Evolutionary conservation across 2,329 filamentous ascomycete genomes (phyloP), one percentile per base, ranked within the genome.

Genomic region (Didymella pinodella): DNA sequence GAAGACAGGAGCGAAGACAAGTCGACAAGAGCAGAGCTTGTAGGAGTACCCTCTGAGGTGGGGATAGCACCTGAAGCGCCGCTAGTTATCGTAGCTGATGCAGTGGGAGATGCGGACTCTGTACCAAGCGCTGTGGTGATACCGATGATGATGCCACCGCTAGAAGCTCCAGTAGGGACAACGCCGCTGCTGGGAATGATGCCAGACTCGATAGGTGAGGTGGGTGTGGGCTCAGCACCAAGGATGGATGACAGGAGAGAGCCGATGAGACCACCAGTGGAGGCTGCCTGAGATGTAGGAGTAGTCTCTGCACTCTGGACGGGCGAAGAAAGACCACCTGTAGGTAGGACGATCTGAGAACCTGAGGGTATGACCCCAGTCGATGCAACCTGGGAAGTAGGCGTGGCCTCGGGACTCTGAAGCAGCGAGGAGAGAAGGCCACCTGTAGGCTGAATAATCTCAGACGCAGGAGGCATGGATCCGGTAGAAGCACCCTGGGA

Each of bases 61-160:
- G 66, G 66, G 29, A 66, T 71, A 4, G 64, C 57, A 32, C 57
- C 64, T 50, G 68, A 36, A 4, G 56, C 55, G 6, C 61, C 43
- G 26, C 57, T 56, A 1, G 65, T 67, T 8, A 64, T 52, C 11
- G 61, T 65, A 7, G 59, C 54, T 12, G 49, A 54, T 16, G 54
- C 51, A 20, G 36, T 40, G 4, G 36, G 7, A n/a, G 45, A 47
- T 11, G 40, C 40, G 8, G 58, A 60, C 28, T 63, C 64, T 25
- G 68, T 74, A 40, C 72, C 72, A 20, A 76, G 57, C 12, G 73
- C 73, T 7, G 74, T 76, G 7, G 73, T 76, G 45, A 76, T 75
- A 14, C 75, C 75, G 55, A 77, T 72, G 10, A 74, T 53, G 47
- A 76, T 76, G 11, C 74, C 69, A 12, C 34, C 44, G 25, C 59